Evolutionary conservation across 148 eudicot genomes (phyloP).

Genomic region (Mesembryanthemum crystallinum): DNA sequence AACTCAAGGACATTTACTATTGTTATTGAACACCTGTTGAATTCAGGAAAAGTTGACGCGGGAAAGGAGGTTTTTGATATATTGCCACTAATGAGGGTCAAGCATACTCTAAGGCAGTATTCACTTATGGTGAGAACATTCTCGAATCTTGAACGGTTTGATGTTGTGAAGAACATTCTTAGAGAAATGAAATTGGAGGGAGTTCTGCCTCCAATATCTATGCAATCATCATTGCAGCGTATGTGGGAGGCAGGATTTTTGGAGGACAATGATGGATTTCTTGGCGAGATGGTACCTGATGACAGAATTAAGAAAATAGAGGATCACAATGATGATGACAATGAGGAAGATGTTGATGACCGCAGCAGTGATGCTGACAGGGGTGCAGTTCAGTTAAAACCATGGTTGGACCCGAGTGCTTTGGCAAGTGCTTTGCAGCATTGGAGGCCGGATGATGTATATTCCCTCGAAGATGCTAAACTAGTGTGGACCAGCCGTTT

Average conservation of each 20-base stretch:
- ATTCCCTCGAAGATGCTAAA: constrained; percentile 65
- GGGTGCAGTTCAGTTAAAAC: constrained; percentile 54
- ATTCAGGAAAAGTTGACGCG: constrained; percentile 42
- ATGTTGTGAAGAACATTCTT: constrained; percentile 56
- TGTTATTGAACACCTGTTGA: constrained; percentile 76
- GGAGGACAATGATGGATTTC: constrained; percentile 46
- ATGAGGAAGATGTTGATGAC: constrained; percentile 33
- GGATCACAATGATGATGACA: constrained; percentile 33
- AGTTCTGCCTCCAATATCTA: constrained; percentile 58
- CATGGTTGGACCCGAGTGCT: constrained; percentile 89
- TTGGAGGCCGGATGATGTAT: constrained; percentile 71
- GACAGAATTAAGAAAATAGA: constrained; percentile 53
- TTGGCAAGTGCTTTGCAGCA: constrained; percentile 67
- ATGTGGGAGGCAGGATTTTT: constrained; percentile 58
- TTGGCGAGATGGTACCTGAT: constrained; percentile 67
- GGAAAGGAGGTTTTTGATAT: constrained; percentile 53
- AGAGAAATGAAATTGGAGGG: constrained; percentile 66
- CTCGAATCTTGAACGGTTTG: constrained; percentile 37
- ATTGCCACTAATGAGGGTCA: constrained; percentile 72
- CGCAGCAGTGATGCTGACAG: constrained; percentile 23
- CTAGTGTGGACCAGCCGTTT: constrained; percentile 83
- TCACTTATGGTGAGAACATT: constrained; percentile 57
- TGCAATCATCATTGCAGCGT: constrained; percentile 50
- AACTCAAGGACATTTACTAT: constrained; percentile 78
- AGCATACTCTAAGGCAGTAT: constrained; percentile 65